Conservation (phyloP, 164 flowering plant species). For the Annona cherimola region DNA sequence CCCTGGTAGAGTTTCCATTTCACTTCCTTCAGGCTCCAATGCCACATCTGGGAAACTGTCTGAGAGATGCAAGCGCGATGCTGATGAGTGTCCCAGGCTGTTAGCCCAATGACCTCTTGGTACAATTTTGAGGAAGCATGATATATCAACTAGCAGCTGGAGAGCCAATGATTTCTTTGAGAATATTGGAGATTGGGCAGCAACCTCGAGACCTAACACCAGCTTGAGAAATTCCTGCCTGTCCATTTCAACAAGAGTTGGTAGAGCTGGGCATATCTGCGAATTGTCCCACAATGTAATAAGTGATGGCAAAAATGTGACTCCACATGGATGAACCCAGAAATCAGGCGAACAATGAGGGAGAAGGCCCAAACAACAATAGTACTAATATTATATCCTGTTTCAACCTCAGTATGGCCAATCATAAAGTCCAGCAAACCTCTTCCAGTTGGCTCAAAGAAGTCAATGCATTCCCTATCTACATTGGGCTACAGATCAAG, state of each 20-base stretch:
- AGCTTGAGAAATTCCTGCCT: conserved; percentile 32
- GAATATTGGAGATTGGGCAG: conserved; percentile 28
- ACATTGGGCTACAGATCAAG: background rate
- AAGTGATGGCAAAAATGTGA: background rate
- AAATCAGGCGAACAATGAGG: background rate
- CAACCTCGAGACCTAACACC: conserved; percentile 29
- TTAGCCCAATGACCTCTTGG: conserved; percentile 7
- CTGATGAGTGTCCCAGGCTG: background rate
- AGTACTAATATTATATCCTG: no score
- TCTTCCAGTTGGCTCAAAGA: no score
- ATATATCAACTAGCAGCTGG: conserved; percentile 35
- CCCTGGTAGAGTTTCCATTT: conserved; percentile 18
- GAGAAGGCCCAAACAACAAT: no score
- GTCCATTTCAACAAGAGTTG: conserved; percentile 23
- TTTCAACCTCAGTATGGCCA: no score
- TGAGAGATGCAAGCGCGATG: background rate
- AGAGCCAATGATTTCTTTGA: conserved; percentile 36
- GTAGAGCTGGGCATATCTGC: conserved; percentile 39
- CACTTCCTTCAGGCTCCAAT: conserved; percentile 16
- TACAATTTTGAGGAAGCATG: conserved; percentile 22
- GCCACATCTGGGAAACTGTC: background rate
- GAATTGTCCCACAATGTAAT: conserved; percentile 15
- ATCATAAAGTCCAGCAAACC: no score
- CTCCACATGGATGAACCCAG: background rate
- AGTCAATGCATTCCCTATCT: no score